Evolutionary conservation across 1,139 yeast genomes (phyloP).

Genomic region (Kodamaea suecica): DNA sequence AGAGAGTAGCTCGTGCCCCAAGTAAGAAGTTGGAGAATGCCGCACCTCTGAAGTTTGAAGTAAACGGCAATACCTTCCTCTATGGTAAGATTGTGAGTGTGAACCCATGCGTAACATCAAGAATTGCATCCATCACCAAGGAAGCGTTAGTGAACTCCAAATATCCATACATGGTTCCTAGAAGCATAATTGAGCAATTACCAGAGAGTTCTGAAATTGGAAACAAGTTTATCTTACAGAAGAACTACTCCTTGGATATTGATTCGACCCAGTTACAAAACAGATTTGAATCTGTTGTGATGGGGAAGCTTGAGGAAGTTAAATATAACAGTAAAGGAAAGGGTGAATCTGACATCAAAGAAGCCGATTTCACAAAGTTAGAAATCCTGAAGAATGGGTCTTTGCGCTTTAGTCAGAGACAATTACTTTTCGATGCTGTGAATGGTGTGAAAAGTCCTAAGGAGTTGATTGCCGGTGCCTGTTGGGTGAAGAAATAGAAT

Average conservation of each 20-base stretch:
- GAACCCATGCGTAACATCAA: conserved; percentile 30
- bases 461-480: conserved; percentile 30
- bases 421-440: conserved; percentile 28
- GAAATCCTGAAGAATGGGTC: conserved; percentile 34
- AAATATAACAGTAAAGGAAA: conserved; percentile 11
- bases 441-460: conserved; percentile 25
- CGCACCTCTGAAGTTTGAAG: conserved; percentile 21
- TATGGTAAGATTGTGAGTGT: conserved; percentile 39
- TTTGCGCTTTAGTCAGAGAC: conserved; percentile 27
- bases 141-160: conserved; percentile 38
- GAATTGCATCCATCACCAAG: conserved; percentile 44
- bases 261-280: conserved; percentile 22
- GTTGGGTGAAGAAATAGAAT: conserved; percentile 29
- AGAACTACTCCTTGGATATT: conserved; percentile 29
- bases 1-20: conserved; percentile 5
- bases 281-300: conserved; percentile 32
- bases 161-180: conserved; percentile 45
- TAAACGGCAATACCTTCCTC: conserved; percentile 33
- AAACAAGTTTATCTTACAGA: conserved; percentile 36
- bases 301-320: conserved; percentile 29
- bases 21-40: conserved; percentile 15
- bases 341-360: conserved; percentile 1
- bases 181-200: conserved; percentile 27
- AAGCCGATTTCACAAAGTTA: conserved; percentile 19
- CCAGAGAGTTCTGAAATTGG: conserved; percentile 21